Evolutionary conservation across 345 rosid genomes (phyloP).

Genomic region (Mangifera indica): DNA sequence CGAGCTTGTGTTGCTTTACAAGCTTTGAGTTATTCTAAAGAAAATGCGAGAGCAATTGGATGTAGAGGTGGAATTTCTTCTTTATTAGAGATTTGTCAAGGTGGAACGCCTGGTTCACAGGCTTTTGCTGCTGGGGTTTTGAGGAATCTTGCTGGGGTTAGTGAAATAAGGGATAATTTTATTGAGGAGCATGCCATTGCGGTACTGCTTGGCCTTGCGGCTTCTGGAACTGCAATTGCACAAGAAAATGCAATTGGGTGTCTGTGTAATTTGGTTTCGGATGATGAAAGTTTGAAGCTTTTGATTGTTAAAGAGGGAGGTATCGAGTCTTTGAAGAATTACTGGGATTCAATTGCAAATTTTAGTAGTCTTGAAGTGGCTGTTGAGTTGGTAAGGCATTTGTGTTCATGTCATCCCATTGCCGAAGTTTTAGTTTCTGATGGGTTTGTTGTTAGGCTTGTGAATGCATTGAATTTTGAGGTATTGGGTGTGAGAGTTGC

Average conservation of each 20-base stretch:
- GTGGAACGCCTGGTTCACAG: conserved; percentile 80
- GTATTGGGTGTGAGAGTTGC: conserved; percentile 68
- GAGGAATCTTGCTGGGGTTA: conserved; percentile 58
- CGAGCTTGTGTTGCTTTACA: conserved; percentile 83
- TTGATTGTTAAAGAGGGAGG: conserved; percentile 64
- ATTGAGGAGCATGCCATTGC: conserved; percentile 63
- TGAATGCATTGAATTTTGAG: conserved; percentile 54
- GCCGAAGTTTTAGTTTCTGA: conserved; percentile 65
- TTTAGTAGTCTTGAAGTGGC: conserved; percentile 61
- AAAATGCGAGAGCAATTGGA: conserved; percentile 79
- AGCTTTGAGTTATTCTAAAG: conserved; percentile 65
- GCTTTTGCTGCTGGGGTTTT: conserved; percentile 84
- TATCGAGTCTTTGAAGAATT: conserved; percentile 64
- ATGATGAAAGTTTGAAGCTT: conserved; percentile 59
- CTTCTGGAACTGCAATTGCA: conserved; percentile 71
- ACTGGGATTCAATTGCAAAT: conserved; percentile 67
- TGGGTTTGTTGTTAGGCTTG: conserved; percentile 57
- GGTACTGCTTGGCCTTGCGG: conserved; percentile 57
- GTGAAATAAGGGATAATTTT: conserved; percentile 68
- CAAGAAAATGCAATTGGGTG: conserved; percentile 82
- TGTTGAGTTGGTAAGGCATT: conserved; percentile 47
- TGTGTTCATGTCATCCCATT: conserved; percentile 53
- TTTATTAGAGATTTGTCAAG: conserved; percentile 72
- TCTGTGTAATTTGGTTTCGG: conserved; percentile 58
- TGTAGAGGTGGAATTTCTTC: conserved; percentile 87